Percentiles rank a stretch among this genome's conserved stretches.
Conservation (phyloP, 163 green algal genomes). For the Chloromonas sp. region DNA sequence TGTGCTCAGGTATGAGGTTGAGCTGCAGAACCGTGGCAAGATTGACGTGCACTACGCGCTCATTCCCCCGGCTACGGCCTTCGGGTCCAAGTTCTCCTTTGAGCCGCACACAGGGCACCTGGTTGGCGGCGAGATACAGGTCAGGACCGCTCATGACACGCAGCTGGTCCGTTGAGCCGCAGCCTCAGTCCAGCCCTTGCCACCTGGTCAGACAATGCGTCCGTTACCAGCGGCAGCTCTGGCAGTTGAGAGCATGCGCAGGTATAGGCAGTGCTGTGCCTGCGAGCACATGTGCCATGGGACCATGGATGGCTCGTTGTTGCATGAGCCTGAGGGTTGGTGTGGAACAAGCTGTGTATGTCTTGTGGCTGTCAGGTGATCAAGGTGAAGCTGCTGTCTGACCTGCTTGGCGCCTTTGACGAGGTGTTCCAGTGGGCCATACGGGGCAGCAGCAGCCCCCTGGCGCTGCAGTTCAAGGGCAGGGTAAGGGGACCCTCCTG, state of each 20-base stretch:
- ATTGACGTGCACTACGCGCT: constrained; percentile 58
- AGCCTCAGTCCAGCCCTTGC: too few species aligned
- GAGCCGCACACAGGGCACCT: constrained; percentile 50
- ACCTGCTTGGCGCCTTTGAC: constrained; percentile 62
- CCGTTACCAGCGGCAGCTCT: too few species aligned
- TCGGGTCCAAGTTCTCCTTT: constrained; percentile 64
- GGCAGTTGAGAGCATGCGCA: too few species aligned
- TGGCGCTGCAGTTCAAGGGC: constrained; percentile 66
- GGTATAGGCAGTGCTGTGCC: too few species aligned
- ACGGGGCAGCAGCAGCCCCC: constrained; percentile 32
- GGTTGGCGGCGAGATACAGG: constrained; percentile 29
- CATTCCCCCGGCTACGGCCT: constrained; percentile 27
- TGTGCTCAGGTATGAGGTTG: neutral
- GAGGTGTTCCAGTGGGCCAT: constrained; percentile 56
- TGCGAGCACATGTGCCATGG: too few species aligned
- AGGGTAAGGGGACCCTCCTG: constrained; percentile 61
- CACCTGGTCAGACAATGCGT: too few species aligned
- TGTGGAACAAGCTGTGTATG: too few species aligned
- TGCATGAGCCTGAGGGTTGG: too few species aligned
- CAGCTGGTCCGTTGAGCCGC: too few species aligned
- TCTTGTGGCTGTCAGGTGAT: constrained; percentile 29
- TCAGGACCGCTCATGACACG: neutral
- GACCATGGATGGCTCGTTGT: too few species aligned
- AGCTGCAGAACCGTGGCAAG: constrained; percentile 22
- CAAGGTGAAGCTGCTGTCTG: constrained; percentile 50